These are phyloP conservation scores for Pythium coloratum DNA, from an alignment of 352 stramenopile genomes.

Conservation along the genomic window DNA sequence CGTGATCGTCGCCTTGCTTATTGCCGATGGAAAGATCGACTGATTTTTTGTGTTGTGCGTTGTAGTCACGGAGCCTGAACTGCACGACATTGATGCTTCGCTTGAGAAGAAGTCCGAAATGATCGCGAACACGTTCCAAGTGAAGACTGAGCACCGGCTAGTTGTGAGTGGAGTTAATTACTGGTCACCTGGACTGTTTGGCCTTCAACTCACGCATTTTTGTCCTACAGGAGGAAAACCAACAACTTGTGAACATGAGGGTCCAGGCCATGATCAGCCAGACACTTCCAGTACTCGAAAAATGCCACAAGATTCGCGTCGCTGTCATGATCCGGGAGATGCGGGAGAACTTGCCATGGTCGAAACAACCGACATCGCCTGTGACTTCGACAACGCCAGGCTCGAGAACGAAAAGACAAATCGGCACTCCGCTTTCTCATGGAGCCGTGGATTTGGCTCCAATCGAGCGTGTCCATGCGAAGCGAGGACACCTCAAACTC, in stretches of 20 bases:
- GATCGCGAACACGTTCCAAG: background rate
- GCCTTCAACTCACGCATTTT: too few relatives aligned
- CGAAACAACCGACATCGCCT: background rate
- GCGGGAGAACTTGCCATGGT: slow-evolving; percentile 33
- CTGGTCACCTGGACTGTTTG: too few relatives aligned
- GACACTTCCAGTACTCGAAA: slow-evolving; percentile 34
- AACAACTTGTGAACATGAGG: slow-evolving; percentile 31
- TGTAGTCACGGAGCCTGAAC: slow-evolving; percentile 14
- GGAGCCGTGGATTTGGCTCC: slow-evolving; percentile 23
- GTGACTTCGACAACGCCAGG: background rate
- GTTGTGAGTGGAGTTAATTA: background rate
- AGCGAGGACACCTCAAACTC: slow-evolving; percentile 9
- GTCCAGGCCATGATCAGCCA: slow-evolving; percentile 37
- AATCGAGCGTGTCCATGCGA: slow-evolving; percentile 22
- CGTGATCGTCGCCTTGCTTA: background rate
- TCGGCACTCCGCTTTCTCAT: background rate
- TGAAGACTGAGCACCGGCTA: background rate
- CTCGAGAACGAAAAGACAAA: background rate
- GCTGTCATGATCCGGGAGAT: slow-evolving; percentile 34
- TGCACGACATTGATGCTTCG: slow-evolving; percentile 9
- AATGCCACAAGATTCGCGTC: slow-evolving; percentile 45
- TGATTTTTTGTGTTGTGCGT: background rate
- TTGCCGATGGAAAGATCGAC: background rate
- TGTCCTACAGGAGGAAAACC: slow-evolving; percentile 21
- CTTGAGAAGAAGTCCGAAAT: background rate